Evolutionary conservation across 2,329 filamentous ascomycete genomes (phyloP).

Genomic region (Colletotrichum aenigma): DNA sequence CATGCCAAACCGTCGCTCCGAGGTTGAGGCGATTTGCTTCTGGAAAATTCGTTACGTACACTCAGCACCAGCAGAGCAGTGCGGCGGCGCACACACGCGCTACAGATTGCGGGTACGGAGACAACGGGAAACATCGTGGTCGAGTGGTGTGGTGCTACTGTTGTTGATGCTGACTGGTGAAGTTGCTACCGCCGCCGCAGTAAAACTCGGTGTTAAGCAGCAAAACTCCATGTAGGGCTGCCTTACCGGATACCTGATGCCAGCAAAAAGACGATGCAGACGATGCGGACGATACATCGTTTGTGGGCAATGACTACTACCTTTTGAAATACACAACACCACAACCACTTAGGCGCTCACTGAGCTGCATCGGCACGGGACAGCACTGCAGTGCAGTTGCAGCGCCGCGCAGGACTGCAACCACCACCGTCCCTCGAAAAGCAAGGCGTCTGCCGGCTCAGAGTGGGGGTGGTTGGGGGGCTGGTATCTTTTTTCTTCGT

Average conservation of each 20-base stretch:
- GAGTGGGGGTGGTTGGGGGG: background rate
- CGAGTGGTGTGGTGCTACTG: background rate
- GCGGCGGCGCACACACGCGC: background rate
- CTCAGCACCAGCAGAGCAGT: background rate
- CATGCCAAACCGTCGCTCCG: background rate
- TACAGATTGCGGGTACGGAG: background rate
- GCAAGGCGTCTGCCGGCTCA: slow-evolving; percentile 3
- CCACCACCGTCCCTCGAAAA: background rate
- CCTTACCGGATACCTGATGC: background rate
- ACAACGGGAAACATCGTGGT: background rate
- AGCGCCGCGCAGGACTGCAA: background rate
- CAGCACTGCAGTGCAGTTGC: background rate
- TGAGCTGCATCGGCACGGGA: background rate
- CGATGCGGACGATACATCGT: background rate
- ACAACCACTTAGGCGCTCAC: background rate
- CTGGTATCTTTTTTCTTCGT: background rate
- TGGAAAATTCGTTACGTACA: slow-evolving; percentile 10
- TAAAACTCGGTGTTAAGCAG: background rate
- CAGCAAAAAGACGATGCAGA: background rate
- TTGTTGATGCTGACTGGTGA: background rate
- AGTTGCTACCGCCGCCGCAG: background rate
- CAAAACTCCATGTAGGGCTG: background rate
- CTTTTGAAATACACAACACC: background rate
- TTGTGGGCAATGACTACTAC: background rate
- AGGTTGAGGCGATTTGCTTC: slow-evolving; percentile 12